Percentiles rank a stretch among this genome's conserved stretches.
These are phyloP conservation scores for Cryphonectria radicalis DNA, from an alignment of 2,329 filamentous ascomycete genomes.

Conservation along the genomic window DNA sequence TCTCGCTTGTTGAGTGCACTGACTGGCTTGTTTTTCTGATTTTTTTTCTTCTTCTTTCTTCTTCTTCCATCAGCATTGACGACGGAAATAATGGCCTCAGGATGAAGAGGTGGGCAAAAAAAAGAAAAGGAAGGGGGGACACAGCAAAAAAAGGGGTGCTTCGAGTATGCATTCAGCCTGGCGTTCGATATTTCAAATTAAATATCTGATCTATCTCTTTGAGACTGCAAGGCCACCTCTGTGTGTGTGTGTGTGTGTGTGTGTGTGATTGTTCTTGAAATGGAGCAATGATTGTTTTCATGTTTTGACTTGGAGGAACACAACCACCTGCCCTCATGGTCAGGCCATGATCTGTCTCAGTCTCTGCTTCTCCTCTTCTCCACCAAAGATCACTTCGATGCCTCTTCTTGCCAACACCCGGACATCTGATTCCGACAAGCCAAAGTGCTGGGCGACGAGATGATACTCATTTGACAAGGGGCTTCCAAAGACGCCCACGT, in stretches of 20 bases:
- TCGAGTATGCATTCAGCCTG: conserved; percentile 15
- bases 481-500: conserved; percentile 81
- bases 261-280: not conserved
- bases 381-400: conserved; percentile 69
- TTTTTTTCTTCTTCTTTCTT: not conserved
- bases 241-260: no score
- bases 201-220: not conserved
- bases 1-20: conserved; percentile 4
- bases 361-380: conserved; percentile 62
- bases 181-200: conserved; percentile 9
- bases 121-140: not conserved
- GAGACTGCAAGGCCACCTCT: not conserved
- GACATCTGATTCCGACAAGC: conserved; percentile 51
- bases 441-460: conserved; percentile 73
- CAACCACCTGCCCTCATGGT: not conserved
- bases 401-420: conserved; percentile 62
- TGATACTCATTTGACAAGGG: conserved; percentile 76
- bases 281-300: not conserved
- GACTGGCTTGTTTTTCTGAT: not conserved
- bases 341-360: conserved; percentile 57
- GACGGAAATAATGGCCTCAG: not conserved
- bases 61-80: not conserved
- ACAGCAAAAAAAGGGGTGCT: not conserved
- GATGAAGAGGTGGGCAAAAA: not conserved
- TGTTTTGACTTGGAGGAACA: not conserved